Evolutionary conservation across 1,284 basidiomycete species (phyloP).

Genomic region (Megacollybia platyphylla): DNA sequence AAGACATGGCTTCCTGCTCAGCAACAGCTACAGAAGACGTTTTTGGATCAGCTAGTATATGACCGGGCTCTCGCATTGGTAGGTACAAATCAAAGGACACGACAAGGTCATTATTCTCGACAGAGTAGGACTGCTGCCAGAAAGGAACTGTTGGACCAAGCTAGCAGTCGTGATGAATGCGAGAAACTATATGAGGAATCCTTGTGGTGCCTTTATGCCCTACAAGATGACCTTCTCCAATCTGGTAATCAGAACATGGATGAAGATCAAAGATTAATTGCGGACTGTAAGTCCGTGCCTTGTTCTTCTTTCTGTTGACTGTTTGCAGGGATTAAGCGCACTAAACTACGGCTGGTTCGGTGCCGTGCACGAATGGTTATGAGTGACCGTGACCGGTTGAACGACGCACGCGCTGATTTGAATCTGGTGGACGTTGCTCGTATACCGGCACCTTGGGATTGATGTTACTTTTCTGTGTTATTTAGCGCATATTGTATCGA

Average conservation of each 20-base stretch:
- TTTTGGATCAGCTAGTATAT: slow-evolving; percentile 73
- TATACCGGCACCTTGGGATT: slow-evolving; percentile 66
- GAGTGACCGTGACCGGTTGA: slow-evolving; percentile 53
- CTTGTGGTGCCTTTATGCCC: slow-evolving; percentile 81
- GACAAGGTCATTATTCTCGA: background rate
- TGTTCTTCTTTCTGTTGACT: background rate
- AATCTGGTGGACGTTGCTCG: slow-evolving; percentile 60
- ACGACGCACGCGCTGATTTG: slow-evolving; percentile 59
- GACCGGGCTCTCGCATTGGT: slow-evolving; percentile 65
- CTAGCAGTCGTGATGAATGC: slow-evolving; percentile 67
- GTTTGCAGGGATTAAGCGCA: slow-evolving; percentile 62
- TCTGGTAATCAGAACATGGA: slow-evolving; percentile 74
- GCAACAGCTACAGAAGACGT: slow-evolving; percentile 60
- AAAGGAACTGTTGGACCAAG: slow-evolving; percentile 81
- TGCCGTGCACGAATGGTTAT: slow-evolving; percentile 63
- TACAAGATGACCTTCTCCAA: slow-evolving; percentile 85
- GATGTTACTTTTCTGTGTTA: slow-evolving; percentile 5
- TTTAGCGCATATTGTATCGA: no score
- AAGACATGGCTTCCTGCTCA: slow-evolving; percentile 73
- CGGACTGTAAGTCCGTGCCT: slow-evolving; percentile 47
- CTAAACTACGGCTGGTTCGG: slow-evolving; percentile 63
- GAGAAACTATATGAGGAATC: slow-evolving; percentile 93
- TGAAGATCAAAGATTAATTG: slow-evolving; percentile 72
- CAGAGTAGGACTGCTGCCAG: slow-evolving; percentile 88
- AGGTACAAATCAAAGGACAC: slow-evolving; percentile 11